Conservation (phyloP, 768 basidiomycete species). For the Lentinula raphanica region DNA sequence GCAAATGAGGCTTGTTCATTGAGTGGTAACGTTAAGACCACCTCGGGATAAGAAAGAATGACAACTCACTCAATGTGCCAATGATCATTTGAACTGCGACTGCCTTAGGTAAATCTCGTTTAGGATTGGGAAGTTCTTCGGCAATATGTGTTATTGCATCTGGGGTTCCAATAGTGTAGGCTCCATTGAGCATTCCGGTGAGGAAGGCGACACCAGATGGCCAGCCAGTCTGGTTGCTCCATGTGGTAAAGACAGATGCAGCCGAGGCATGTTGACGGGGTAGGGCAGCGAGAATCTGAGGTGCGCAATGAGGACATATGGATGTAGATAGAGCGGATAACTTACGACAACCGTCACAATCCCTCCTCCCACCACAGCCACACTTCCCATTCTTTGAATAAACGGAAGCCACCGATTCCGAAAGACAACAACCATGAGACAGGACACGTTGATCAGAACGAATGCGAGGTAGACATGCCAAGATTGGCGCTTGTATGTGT, state of each 20-base stretch:
- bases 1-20: conserved; percentile 8
- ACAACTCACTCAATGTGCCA: conserved; percentile 7
- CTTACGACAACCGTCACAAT: conserved; percentile 11
- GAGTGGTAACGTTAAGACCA: not conserved
- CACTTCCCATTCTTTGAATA: conserved; percentile 11
- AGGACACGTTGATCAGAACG: conserved; percentile 10
- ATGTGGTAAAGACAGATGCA: conserved; percentile 11
- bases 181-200: conserved; percentile 14
- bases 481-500: conserved; percentile 7
- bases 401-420: conserved; percentile 11
- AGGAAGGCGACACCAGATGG: conserved; percentile 13
- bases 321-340: not conserved
- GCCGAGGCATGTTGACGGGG: conserved; percentile 12
- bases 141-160: conserved; percentile 14
- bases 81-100: conserved; percentile 11
- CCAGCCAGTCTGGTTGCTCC: conserved; percentile 14
- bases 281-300: conserved; percentile 9
- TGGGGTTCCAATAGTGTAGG: conserved; percentile 14
- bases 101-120: conserved; percentile 11
- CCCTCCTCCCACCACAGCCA: conserved; percentile 11
- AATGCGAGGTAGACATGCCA: conserved; percentile 13
- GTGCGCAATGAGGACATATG: not conserved
- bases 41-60: not conserved
- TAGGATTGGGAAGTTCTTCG: conserved; percentile 13
- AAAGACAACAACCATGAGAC: conserved; percentile 10